Evolutionary conservation across 306 rosid genomes (phyloP), one percentile per base, ranked within the genome.

Genomic region (Styphnolobium japonicum): DNA sequence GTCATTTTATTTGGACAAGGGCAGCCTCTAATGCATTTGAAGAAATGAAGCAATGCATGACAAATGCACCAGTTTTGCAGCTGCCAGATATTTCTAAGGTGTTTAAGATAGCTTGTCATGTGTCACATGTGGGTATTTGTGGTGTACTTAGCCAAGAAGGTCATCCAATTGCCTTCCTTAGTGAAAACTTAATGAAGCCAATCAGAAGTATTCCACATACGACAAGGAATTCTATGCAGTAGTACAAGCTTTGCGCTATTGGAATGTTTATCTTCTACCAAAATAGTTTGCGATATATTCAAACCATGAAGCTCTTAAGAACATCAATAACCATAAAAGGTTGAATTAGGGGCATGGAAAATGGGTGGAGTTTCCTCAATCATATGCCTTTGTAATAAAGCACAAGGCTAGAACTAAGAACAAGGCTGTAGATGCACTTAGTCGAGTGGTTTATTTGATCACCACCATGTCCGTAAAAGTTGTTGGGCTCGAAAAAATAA

Each of bases 61-160:
- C 9, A 53, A 48, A 23, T 46, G 76, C 72, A 53, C 49, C n/a
- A 45, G 51, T 45, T 16, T 15, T 83, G 60, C 85, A 79, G 61
- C 84, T 89, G 76, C 88, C 88, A 42, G 51, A 45, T 45, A 3
- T 43, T 43, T 15, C 19, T 15, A 46, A 46, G 49, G 16, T 14
- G 53, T 46, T 46, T 46, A 19, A 46, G 15, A 46, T 48, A 48
- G 53, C 9, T 48, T 48, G 7, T 4, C 2, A 48, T 1, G 53
- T 15, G 53, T 48, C 21, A 48, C 21, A n/a, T n/a, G n/a, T n/a
- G n/a, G n/a, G n/a, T n/a, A 48, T 48, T 48, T 7, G 9, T 48
- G 53, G 19, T 14, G n/a, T n/a, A 15, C 53, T 7, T 10, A n/a
- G 53, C 53, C 53, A 48, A 48, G 53, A n/a, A n/a, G n/a, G n/a